phyloP scores from a whole-genome alignment of 441 rosid species.

The Jatropha multifida region DNA sequence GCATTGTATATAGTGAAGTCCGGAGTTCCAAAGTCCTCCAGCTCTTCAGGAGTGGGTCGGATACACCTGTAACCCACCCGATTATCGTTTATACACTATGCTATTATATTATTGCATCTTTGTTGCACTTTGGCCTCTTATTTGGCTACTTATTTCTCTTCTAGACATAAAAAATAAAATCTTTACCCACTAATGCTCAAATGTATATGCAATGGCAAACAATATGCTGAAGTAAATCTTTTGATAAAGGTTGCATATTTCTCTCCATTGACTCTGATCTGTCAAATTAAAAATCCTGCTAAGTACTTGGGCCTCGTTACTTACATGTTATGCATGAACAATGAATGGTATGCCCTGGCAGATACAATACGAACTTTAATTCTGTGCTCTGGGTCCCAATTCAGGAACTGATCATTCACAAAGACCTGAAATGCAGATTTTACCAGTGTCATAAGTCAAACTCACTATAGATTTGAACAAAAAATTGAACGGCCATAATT shows the following conservation, averaged over 20 bases:
- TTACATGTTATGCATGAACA: conserved; percentile 99
- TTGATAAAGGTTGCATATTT: background rate
- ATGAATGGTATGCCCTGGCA: conserved; percentile 95
- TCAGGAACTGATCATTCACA: conserved; percentile 87
- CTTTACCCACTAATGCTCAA: background rate
- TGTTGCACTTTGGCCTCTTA: background rate
- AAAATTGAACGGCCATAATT: background rate
- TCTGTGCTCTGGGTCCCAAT: conserved; percentile 83
- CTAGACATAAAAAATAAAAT: background rate
- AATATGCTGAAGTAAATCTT: background rate
- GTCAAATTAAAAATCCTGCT: background rate
- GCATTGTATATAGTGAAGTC: conserved; percentile 99
- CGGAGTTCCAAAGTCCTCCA: conserved; percentile 96
- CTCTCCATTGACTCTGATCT: background rate
- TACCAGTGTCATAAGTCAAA: background rate
- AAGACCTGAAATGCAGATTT: conserved; percentile 51
- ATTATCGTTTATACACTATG: conserved; percentile 30
- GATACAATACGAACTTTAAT: conserved; percentile 97
- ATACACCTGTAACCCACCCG: conserved; percentile 93
- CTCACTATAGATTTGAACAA: background rate
- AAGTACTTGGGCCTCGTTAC: conserved; percentile 25
- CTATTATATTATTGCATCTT: conserved; percentile 30
- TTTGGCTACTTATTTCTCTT: background rate
- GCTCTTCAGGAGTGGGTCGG: conserved; percentile 98
- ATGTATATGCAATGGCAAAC: background rate